Percentiles rank a stretch among this genome's conserved stretches.
phyloP scores from a whole-genome alignment of 208 protist species.

The Crithidia sp. region DNA sequence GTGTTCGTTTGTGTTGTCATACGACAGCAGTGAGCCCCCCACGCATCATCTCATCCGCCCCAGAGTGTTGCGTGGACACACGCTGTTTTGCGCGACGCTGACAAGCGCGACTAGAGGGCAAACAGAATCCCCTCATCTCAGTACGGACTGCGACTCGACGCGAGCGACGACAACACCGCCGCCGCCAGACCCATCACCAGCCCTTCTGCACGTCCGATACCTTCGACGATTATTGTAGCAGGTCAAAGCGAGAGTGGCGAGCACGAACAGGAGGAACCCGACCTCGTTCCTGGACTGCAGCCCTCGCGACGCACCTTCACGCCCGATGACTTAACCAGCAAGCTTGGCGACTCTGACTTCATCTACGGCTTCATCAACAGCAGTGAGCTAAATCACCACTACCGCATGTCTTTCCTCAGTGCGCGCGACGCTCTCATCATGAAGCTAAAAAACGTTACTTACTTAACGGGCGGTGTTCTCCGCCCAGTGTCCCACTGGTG shows the following conservation, averaged over 20 bases:
- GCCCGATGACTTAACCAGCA: conserved; percentile 27
- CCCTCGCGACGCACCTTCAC: conserved; percentile 39
- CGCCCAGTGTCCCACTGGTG: no score
- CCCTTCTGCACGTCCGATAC: no score
- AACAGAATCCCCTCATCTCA: no score
- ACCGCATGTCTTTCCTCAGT: conserved; percentile 26
- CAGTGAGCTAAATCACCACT: conserved; percentile 72
- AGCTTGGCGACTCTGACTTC: conserved; percentile 76
- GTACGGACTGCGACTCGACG: no score
- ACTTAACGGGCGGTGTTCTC: not conserved
- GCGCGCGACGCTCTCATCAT: not conserved
- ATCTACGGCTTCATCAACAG: conserved; percentile 98
- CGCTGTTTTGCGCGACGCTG: no score
- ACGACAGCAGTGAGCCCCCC: no score
- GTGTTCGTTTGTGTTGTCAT: not conserved
- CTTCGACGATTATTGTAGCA: no score
- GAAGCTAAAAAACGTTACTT: not conserved
- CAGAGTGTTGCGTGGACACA: no score
- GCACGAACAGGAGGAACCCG: conserved; percentile 35
- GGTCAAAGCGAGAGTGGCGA: conserved; percentile 10
- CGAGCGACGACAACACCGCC: no score
- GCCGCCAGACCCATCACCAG: no score
- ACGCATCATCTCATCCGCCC: no score
- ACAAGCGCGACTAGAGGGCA: no score
- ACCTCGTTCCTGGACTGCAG: conserved; percentile 33